Conservation (phyloP, 164 flowering plant species). For the Platanus orientalis region DNA sequence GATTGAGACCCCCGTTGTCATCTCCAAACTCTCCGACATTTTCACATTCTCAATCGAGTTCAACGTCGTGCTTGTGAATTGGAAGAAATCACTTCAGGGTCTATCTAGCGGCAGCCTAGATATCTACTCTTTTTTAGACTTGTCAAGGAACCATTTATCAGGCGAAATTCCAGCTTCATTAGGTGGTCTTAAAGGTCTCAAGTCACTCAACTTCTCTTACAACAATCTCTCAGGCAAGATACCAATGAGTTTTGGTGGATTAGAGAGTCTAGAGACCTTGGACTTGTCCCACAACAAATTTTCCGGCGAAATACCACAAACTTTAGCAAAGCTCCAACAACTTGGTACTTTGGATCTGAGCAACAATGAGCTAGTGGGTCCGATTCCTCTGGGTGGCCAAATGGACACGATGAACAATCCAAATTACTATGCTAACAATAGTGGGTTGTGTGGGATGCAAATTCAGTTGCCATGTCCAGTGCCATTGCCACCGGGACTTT, state of each 20-base stretch:
- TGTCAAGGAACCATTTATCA: slow-evolving; percentile 28
- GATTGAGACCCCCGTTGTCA: slow-evolving; percentile 17
- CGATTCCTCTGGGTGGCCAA: slow-evolving; percentile 21
- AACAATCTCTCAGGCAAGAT: too few species aligned
- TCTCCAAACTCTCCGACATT: slow-evolving; percentile 3
- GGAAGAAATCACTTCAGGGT: slow-evolving; percentile 33
- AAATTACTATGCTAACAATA: slow-evolving; percentile 28
- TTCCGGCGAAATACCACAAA: slow-evolving; percentile 29
- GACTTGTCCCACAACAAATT: too few species aligned
- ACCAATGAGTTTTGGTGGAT: slow-evolving; percentile 25
- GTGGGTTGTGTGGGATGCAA: slow-evolving; percentile 31
- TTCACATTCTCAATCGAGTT: slow-evolving; percentile 21
- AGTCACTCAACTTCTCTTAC: too few species aligned
- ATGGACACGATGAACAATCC: slow-evolving; percentile 31
- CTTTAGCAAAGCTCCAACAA: slow-evolving; percentile 24
- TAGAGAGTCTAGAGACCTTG: too few species aligned
- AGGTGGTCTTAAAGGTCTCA: too few species aligned
- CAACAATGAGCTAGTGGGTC: too few species aligned
- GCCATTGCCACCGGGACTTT: not conserved
- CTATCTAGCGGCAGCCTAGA: slow-evolving; percentile 21
- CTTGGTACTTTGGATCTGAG: too few species aligned
- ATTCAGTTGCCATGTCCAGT: slow-evolving; percentile 23
- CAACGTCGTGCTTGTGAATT: slow-evolving; percentile 27
- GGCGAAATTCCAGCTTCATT: too few species aligned
- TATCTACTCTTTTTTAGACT: too few species aligned